Conservation (phyloP, 495 filamentous ascomycete species). For the Apodospora peruviana region DNA sequence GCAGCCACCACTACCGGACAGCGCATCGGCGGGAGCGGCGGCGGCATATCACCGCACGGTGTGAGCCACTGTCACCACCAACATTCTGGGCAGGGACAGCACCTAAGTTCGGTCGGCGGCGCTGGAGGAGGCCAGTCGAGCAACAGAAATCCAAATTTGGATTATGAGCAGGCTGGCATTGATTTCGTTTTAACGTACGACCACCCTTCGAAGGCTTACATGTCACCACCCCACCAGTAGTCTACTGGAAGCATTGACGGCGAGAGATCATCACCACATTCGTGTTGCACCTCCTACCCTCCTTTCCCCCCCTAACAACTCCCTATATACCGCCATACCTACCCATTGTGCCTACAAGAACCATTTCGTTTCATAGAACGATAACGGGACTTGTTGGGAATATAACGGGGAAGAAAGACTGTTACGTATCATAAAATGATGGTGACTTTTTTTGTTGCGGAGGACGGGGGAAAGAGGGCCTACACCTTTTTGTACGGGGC, state of each 20-base stretch:
- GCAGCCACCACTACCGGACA: conserved; percentile 19
- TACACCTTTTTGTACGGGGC: too few relatives aligned
- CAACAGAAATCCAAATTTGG: conserved; percentile 45
- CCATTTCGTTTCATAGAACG: too few relatives aligned
- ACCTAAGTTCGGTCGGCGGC: neutral
- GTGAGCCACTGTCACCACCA: conserved; percentile 22
- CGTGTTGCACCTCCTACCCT: neutral
- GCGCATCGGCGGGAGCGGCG: conserved; percentile 17
- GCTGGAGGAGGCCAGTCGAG: conserved; percentile 6
- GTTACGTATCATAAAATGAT: too few relatives aligned
- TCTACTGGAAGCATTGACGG: neutral
- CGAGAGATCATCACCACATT: neutral
- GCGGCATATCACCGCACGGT: conserved; percentile 31
- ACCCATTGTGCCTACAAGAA: too few relatives aligned
- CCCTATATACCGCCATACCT: too few relatives aligned
- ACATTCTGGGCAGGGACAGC: conserved; percentile 10
- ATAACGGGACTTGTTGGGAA: too few relatives aligned
- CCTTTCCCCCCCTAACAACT: too few relatives aligned
- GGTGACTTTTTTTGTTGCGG: too few relatives aligned
- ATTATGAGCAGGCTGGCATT: conserved; percentile 85
- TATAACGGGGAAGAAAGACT: too few relatives aligned
- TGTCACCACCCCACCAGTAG: conserved; percentile 57
- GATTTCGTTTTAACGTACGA: conserved; percentile 96
- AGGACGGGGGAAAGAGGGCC: too few relatives aligned
- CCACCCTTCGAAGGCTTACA: conserved; percentile 53